Base-by-base conservation (phyloP, 2,329 filamentous ascomycete species). In the Leptosphaerulina australis region DNA sequence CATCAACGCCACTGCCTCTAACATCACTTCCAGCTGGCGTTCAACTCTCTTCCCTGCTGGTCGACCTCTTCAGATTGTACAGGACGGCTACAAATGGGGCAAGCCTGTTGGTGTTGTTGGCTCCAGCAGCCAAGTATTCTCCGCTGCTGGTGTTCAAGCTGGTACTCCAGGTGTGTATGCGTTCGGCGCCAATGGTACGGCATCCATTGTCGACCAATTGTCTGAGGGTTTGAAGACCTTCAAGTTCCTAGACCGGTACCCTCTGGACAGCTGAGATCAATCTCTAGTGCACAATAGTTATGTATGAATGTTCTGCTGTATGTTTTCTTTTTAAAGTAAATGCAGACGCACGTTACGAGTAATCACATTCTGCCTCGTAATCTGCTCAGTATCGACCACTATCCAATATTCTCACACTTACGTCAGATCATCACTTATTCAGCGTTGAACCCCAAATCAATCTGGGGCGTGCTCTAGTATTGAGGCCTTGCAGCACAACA, bases 71-170 rank as follows among this genome's bases (percentile, higher is more conserved):
- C 80, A 88, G 74, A 86, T 90, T 40, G 68, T 89, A 14, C 66
- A 77, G 12, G 82, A 86, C 62, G 82, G 79, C 0, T 90, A 84
- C 73, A 76, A 82, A 18, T 90, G 84, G 76, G 87, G 86, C 3
- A 91, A 91, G 77, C 84, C 88, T 0, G 75, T 90, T 18, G 86
- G 77, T 11, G 82, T 81, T 21, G 57, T 88, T 1, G 86, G 84
- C 1, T 69, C 63, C 10, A 72, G 71, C 0, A 72, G 58, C n/a
- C 44, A 49, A 3, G 75, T 77, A 3, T 69, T 82, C 5, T 55
- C 66, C 1, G 70, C 68, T 10, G 76, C 77, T 0, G 79, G 78
- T 1, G 79, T 87, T 39, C 61, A 70, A 37, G 52, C 62, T 0
- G 64, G 69, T 0, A 63, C 69, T 1, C 75, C 76, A 35, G 76